A percentile compares a stretch with the other conserved stretches of the same genome.
Evolutionary conservation across 257 asterid genomes (phyloP).

Genomic region (Solanum okadae): DNA sequence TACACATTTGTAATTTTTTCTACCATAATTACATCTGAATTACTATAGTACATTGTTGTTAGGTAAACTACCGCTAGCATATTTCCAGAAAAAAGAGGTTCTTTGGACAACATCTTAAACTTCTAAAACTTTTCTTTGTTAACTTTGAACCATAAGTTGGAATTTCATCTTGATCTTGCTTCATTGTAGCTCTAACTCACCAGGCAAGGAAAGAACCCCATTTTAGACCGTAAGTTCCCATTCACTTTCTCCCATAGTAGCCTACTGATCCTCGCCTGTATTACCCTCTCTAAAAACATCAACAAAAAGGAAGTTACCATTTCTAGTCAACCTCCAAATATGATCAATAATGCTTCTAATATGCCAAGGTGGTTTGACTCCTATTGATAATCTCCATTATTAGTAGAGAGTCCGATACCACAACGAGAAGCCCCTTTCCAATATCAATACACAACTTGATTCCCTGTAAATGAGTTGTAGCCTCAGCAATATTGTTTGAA

Average conservation of each 20-base stretch:
- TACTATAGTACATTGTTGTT: neutral
- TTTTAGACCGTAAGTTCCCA: neutral
- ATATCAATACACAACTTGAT: neutral
- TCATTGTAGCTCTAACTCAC: neutral
- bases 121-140: neutral
- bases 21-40: neutral
- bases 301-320: neutral
- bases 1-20: neutral
- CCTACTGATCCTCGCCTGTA: neutral
- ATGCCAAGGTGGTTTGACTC: neutral
- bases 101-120: neutral
- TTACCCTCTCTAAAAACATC: neutral
- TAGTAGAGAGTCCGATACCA: neutral
- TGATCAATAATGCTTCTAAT: neutral
- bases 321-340: neutral
- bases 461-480: neutral
- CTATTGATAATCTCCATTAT: neutral
- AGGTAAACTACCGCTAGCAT: neutral
- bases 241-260: neutral
- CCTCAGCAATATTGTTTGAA: neutral
- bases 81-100: neutral
- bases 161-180: neutral
- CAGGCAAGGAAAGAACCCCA: neutral
- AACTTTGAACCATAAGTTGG: neutral
- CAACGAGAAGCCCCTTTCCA: neutral